phyloP scores from a whole-genome alignment of 192 early-diverging fungal genomes.

The Coemansia umbellata region DNA sequence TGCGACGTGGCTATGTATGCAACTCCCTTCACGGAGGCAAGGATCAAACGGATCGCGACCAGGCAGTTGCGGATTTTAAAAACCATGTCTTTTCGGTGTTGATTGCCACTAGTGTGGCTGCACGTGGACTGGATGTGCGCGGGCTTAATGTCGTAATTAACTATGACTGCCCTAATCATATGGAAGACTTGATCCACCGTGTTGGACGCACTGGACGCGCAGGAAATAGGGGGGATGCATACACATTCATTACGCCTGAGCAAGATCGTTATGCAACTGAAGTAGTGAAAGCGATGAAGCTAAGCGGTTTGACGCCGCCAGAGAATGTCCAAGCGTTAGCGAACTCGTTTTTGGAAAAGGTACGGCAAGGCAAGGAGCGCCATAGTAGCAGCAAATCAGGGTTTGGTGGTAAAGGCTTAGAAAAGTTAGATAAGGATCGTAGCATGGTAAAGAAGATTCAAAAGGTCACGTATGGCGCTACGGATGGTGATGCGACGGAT shows the following conservation, averaged over 20 bases:
- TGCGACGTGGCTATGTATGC: slow-evolving; percentile 81
- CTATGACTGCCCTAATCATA: slow-evolving; percentile 95
- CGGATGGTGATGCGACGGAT: slow-evolving; percentile 58
- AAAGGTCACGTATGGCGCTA: slow-evolving; percentile 76
- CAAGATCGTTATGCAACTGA: slow-evolving; percentile 92
- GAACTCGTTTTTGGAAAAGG: slow-evolving; percentile 54
- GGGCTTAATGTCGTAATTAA: slow-evolving; percentile 91
- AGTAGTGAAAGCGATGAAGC: slow-evolving; percentile 83
- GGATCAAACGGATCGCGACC: slow-evolving; percentile 86
- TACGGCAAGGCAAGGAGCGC: slow-evolving; percentile 21
- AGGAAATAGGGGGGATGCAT: slow-evolving; percentile 95
- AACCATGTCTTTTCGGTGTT: slow-evolving; percentile 81
- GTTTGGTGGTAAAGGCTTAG: slow-evolving; percentile 96
- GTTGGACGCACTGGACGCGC: slow-evolving; percentile 97
- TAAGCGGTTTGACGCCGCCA: slow-evolving; percentile 70
- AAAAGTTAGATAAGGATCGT: slow-evolving; percentile 88
- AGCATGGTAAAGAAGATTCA: slow-evolving; percentile 88
- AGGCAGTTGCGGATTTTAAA: slow-evolving; percentile 93
- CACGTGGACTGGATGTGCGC: slow-evolving; percentile 93
- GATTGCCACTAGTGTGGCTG: slow-evolving; percentile 95
- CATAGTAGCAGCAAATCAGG: slow-evolving; percentile 51
- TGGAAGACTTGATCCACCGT: slow-evolving; percentile 99
- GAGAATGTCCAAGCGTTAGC: slow-evolving; percentile 73
- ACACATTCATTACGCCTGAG: slow-evolving; percentile 92
- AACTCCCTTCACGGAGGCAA: slow-evolving; percentile 95